Base-by-base conservation (phyloP, 208 protist genomes). In the Trypanosoma platydactyli region DNA sequence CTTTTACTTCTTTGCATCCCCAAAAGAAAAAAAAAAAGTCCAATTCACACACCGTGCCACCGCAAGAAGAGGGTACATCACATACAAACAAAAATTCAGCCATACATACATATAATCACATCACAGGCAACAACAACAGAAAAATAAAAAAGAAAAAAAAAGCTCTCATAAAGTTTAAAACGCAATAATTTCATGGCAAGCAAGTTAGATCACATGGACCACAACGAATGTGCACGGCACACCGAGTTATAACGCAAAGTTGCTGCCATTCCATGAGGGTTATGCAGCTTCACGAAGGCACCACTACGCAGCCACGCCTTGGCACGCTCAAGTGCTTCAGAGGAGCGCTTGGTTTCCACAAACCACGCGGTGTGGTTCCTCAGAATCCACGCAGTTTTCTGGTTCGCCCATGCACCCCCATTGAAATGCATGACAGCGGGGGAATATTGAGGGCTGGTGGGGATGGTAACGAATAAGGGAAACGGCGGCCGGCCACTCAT, bases 1-100 rank as follows among this genome's bases (percentile, higher is more conserved):
- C 30, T 50, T 42, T 53, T 48, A 38, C 41, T 67, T 57, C 20
- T 24, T 49, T 68, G 74, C 29, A 22, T 18, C 53, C 22, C 74
- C 45, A 64, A 35, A 15, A 51, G 51, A 54, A 55, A 49, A 51
- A 54, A 38, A 11, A 38, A 3, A 38, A 38, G 33, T 38, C 33
- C 33, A 38, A 38, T 9, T 9, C 9, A 38, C 9, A 9, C 33
- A 38, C 5, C 9, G 33, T 9, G 9, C 33, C 9, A 38, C n/a
- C n/a, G n/a, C n/a, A n/a, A n/a, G n/a, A n/a, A n/a, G n/a, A n/a
- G n/a, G n/a, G n/a, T n/a, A n/a, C n/a, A n/a, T n/a, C n/a, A n/a
- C n/a, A n/a, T n/a, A n/a, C n/a, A n/a, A n/a, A n/a, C n/a, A n/a
- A n/a, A n/a, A n/a, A n/a, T n/a, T n/a, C n/a, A n/a, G n/a, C n/a